Base-by-base conservation (phyloP, 1,284 basidiomycete genomes). In the Apiotrichum mycotoxinovorans region DNA sequence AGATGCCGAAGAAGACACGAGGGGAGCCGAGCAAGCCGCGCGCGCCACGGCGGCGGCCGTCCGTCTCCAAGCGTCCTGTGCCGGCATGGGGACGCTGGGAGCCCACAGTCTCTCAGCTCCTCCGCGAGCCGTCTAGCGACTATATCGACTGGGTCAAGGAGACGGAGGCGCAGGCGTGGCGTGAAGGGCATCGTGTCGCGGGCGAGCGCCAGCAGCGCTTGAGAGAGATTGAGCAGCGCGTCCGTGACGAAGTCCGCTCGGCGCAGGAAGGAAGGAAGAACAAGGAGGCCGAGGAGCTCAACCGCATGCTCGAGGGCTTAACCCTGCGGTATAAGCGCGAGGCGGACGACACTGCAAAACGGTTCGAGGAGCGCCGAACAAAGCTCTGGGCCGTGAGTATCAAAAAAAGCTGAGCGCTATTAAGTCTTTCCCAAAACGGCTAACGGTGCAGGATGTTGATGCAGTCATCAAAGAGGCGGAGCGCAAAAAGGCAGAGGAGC, bases 321-420 rank as follows among this genome's bases (percentile, higher is more conserved):
- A 63, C 62, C 0, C 62, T 75, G 25, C 56, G 60, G 52, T 65
- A 68, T 26, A 48, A 58, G 15, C 46, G 63, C 48, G 67, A 72
- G 58, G 66, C 68, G 49, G 64, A 72, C 51, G 71, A 72, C 40
- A 47, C 57, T 4, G 52, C 57, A 8, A 50, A 57, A 40, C 52
- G 55, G 4, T 75, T 74, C 52, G 60, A 55, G 2, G 69, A 74
- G 38, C 58, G 72, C 42, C 64, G 72, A 33, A 63, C 62, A 49
- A 62, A 61, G 56, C 62, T 75, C 4, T 75, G 73, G 73, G 64
- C 57, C 10, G 71, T 73, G 51, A 65, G 68, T 65, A n/a, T 15
- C 17, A n/a, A 20, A n/a, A 9, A 18, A 20, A 22, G 9, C 17
- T 2, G 43, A 23, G 10, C 40, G 25, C 34, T 7, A 25, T n/a